These are phyloP conservation scores for Myriosclerotinia scirpicola DNA, from an alignment of 2,329 filamentous ascomycete genomes.

Conservation along the genomic window DNA sequence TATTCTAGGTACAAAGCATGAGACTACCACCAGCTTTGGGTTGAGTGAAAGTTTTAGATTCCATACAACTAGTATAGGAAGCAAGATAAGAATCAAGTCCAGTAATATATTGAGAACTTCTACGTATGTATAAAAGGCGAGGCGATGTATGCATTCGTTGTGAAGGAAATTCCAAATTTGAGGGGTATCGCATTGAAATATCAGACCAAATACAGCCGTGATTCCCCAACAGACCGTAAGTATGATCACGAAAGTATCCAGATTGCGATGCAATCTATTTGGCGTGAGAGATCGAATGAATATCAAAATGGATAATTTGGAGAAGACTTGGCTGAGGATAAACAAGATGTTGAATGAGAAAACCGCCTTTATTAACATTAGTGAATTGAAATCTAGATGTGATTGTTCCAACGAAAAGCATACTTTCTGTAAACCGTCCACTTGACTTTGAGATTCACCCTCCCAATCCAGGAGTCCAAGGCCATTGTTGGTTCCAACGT, in stretches of 20 bases:
- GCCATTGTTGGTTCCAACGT: not conserved
- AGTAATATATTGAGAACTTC: not conserved
- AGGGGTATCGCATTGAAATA: not conserved
- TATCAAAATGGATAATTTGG: slow-evolving; percentile 1
- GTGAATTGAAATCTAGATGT: not conserved
- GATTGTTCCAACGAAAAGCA: not conserved
- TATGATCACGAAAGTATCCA: slow-evolving; percentile 1
- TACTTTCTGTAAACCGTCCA: slow-evolving; percentile 5
- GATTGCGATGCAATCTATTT: not conserved
- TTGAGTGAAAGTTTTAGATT: slow-evolving; percentile 4
- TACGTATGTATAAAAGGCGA: slow-evolving; percentile 5
- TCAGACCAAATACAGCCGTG: not conserved
- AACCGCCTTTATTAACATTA: not conserved
- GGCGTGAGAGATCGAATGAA: slow-evolving; percentile 17
- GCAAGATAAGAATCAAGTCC: not conserved
- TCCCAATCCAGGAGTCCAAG: slow-evolving; percentile 7
- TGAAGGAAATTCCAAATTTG: not conserved
- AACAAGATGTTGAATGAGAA: slow-evolving; percentile 5
- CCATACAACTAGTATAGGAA: slow-evolving; percentile 4
- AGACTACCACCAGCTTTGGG: not conserved
- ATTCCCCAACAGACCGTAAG: slow-evolving; percentile 1
- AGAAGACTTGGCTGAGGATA: slow-evolving; percentile 2
- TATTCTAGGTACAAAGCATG: slow-evolving; percentile 11
- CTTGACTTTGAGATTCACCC: not conserved
- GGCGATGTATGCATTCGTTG: not conserved